Percentiles rank a stretch among this genome's conserved stretches.
Evolutionary conservation across 2,329 filamentous ascomycete species (phyloP).

Genomic region (Emmonsiellopsis sp.): DNA sequence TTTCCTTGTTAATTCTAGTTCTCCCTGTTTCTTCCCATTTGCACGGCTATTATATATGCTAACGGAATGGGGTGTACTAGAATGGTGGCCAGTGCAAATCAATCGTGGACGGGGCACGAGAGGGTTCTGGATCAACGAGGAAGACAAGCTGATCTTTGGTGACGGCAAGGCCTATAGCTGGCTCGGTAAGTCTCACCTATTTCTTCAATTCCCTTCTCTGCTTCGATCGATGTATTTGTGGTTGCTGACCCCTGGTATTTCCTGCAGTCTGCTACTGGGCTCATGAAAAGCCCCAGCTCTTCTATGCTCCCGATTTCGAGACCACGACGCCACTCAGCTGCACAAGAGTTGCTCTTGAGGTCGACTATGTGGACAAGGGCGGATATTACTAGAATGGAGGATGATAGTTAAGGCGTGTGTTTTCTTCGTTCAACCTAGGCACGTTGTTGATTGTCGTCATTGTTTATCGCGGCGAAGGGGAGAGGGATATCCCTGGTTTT

Average conservation of each 20-base stretch:
- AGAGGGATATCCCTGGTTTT: too few species aligned
- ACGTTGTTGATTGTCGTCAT: too few species aligned
- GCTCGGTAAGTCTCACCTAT: conserved; percentile 25
- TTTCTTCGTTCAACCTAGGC: too few species aligned
- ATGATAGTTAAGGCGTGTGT: too few species aligned
- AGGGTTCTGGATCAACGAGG: conserved; percentile 23
- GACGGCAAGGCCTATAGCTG: conserved; percentile 29
- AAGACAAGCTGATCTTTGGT: conserved; percentile 16
- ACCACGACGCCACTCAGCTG: conserved; percentile 24
- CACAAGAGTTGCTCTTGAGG: conserved; percentile 23
- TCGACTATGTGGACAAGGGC: conserved; percentile 11
- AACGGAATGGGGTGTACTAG: conserved; percentile 14
- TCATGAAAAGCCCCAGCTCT: conserved; percentile 32
- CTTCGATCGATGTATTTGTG: not conserved
- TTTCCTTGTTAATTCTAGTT: too few species aligned
- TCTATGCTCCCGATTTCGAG: conserved; percentile 23
- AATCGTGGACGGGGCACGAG: conserved; percentile 23
- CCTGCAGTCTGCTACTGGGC: conserved; percentile 31
- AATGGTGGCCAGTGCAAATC: conserved; percentile 28
- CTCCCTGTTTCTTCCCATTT: too few species aligned
- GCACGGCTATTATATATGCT: too few species aligned
- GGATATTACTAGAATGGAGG: too few species aligned
- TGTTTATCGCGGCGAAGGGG: too few species aligned
- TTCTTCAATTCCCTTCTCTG: conserved; percentile 1
- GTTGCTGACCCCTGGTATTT: not conserved